phyloP scores from a whole-genome alignment of 345 rosid genomes.

The Carallia pectinifolia region DNA sequence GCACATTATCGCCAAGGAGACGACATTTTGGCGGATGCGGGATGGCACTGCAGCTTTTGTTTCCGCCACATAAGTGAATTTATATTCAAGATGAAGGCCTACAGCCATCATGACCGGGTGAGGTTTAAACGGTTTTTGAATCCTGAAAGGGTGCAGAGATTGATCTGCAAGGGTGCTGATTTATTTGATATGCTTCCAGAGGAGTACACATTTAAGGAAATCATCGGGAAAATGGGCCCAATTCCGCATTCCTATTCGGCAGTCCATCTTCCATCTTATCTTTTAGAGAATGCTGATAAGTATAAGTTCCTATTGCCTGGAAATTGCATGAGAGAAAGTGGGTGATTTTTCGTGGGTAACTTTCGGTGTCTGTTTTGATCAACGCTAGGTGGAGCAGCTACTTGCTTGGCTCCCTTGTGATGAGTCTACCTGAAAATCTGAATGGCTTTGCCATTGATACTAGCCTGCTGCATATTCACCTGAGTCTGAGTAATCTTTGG shows the following conservation, averaged over 20 bases:
- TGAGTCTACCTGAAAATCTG: background rate
- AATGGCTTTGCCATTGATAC: background rate
- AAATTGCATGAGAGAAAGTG: constrained; percentile 19
- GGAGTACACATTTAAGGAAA: constrained; percentile 38
- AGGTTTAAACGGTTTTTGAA: constrained; percentile 29
- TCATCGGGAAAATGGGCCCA: constrained; percentile 35
- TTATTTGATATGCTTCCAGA: constrained; percentile 41
- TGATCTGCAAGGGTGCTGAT: constrained; percentile 35
- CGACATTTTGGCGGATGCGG: constrained; percentile 30
- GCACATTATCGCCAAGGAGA: constrained; percentile 34
- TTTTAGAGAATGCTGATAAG: constrained; percentile 27
- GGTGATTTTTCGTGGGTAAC: background rate
- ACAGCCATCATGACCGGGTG: constrained; percentile 37
- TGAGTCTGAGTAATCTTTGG: background rate
- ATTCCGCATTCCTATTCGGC: constrained; percentile 33
- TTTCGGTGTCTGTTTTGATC: background rate
- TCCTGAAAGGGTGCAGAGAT: constrained; percentile 30
- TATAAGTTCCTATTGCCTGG: constrained; percentile 36
- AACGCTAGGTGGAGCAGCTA: background rate
- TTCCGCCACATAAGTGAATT: constrained; percentile 34
- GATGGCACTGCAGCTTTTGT: constrained; percentile 48
- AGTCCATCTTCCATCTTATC: constrained; percentile 31
- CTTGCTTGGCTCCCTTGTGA: background rate
- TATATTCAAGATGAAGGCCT: constrained; percentile 42
- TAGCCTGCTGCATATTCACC: background rate